Base-by-base conservation (phyloP, 306 rosid genomes). In the Comarum palustre region DNA sequence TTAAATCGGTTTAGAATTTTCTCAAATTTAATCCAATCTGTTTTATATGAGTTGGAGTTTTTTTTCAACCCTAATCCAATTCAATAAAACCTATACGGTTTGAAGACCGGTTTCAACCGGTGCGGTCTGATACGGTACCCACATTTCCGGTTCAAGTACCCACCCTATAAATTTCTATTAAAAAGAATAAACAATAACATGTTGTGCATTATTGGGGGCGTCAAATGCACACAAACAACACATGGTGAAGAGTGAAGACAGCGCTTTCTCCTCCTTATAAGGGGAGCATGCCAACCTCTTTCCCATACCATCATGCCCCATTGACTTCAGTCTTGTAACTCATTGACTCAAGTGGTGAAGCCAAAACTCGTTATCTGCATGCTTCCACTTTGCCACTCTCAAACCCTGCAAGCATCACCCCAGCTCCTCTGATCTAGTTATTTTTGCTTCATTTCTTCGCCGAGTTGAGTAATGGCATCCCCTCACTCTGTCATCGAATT, bases 391-490 rank as follows among this genome's bases (percentile, higher is more conserved):
- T 46, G 19, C 19, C 5, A 46, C 17, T 65, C 57, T 43, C 14
- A 39, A 25, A 61, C 3, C 38, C 25, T 17, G 6, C 57, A 6
- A 16, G 48, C 48, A 45, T 45, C 12, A 45, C 3, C 48, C 48
- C 48, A 13, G 48, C 48, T 13, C 12, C 16, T 3, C 16, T 45
- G 1, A 16, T 45, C 46, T 10, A 42, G 13, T 42, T 42, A 42
- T 43, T 14, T 46, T 46, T 46, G 22, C 9, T 45, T 45, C 48
- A 67, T 67, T 22, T 45, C 55, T 67, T 46, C 19, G 6, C 17
- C 14, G 16, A 13, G 19, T 43, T 15, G 0, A 66, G 64, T 7
- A 47, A 82, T 85, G 89, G 83, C 89, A 58, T 69, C 79, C 5
- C 8, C 32, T 68, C 41, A 71, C 67, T 39, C 47, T 76, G 58